phyloP scores from a whole-genome alignment of 2,329 filamentous ascomycete species.

The Verticillium tricorpus region DNA sequence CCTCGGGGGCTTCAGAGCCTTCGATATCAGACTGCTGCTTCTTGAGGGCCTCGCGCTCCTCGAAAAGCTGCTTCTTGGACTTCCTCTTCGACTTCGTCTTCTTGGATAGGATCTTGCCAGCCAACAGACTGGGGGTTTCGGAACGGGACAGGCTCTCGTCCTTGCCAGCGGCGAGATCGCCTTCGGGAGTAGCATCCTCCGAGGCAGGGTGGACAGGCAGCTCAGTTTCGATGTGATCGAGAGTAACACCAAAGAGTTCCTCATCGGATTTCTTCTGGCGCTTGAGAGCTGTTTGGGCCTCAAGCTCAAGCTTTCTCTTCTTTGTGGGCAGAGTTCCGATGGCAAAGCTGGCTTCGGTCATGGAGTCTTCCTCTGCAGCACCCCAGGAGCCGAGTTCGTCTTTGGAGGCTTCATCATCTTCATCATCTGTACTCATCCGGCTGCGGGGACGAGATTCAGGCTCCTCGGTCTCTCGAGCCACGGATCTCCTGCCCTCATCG shows the following conservation, averaged over 20 bases:
- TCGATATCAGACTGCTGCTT: slow-evolving; percentile 30
- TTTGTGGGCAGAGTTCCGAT: slow-evolving; percentile 48
- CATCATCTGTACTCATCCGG: slow-evolving; percentile 57
- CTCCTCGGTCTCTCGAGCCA: slow-evolving; percentile 76
- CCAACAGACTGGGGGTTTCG: slow-evolving; percentile 38
- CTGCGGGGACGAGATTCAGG: slow-evolving; percentile 78
- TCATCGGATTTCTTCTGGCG: slow-evolving; percentile 77
- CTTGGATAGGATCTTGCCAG: slow-evolving; percentile 52
- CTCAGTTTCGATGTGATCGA: slow-evolving; percentile 47
- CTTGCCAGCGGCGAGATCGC: slow-evolving; percentile 41
- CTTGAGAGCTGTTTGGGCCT: slow-evolving; percentile 68
- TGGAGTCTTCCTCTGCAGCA: slow-evolving; percentile 56
- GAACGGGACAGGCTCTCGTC: slow-evolving; percentile 40
- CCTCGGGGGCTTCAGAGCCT: slow-evolving; percentile 27
- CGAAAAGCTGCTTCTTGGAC: slow-evolving; percentile 71
- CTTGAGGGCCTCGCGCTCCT: slow-evolving; percentile 60
- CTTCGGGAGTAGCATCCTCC: slow-evolving; percentile 46
- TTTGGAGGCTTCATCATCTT: slow-evolving; percentile 43
- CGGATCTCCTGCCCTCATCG: slow-evolving; percentile 62
- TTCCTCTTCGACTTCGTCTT: slow-evolving; percentile 65
- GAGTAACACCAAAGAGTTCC: slow-evolving; percentile 66
- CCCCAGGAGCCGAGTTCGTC: slow-evolving; percentile 45
- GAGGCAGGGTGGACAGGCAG: slow-evolving; percentile 41
- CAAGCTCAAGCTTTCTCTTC: slow-evolving; percentile 72
- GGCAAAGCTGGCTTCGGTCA: slow-evolving; percentile 69